Conservation (phyloP, 441 rosid genomes). For the Gossypium gossypioides region DNA sequence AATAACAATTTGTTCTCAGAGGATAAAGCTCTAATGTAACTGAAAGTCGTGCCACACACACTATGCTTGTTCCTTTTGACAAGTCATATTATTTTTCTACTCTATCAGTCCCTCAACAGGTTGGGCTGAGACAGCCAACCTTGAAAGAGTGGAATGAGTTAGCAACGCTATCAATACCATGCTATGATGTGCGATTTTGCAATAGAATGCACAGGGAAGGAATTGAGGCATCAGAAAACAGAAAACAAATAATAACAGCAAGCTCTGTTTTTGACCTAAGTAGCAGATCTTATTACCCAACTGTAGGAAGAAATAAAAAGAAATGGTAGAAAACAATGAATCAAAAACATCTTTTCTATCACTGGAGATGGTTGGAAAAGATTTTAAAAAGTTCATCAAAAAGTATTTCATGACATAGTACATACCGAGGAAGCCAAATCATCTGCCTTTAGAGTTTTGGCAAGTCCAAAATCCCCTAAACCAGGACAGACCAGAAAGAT, state of each 20-base stretch:
- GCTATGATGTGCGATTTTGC: neutral
- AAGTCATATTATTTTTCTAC: neutral
- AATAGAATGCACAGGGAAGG: neutral
- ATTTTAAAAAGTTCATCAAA: neutral
- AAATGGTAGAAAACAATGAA: neutral
- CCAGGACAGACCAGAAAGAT: conserved; percentile 18
- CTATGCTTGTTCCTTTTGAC: neutral
- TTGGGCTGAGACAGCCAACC: neutral
- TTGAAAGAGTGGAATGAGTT: neutral
- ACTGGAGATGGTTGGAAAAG: neutral
- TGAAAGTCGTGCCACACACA: neutral
- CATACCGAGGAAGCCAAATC: conserved; percentile 93
- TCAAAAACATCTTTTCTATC: neutral
- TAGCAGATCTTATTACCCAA: neutral
- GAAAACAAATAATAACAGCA: neutral
- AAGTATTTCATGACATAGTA: neutral
- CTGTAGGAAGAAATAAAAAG: neutral
- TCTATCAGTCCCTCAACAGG: neutral
- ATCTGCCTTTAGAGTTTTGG: conserved; percentile 85
- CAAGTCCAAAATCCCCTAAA: conserved; percentile 93
- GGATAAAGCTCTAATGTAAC: neutral
- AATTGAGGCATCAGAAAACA: neutral
- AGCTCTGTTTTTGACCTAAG: neutral
- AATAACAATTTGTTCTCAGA: neutral
- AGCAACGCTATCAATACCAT: neutral